Evolutionary conservation across 306 rosid genomes (phyloP).

Genomic region (Luffa aegyptiaca): DNA sequence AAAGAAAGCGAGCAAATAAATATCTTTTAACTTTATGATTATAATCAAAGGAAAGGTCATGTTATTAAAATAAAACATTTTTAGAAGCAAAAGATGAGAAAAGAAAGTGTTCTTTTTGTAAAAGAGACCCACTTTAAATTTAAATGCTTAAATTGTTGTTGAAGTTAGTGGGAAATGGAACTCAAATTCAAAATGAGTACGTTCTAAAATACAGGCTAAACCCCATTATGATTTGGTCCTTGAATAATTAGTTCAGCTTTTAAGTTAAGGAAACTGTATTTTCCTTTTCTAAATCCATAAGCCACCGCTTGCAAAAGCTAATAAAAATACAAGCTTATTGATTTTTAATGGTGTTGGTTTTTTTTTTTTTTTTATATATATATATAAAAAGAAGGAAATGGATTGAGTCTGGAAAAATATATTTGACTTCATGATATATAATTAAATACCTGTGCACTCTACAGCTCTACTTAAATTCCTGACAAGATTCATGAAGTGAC

Average conservation of each 20-base stretch:
- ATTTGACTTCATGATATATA: not conserved
- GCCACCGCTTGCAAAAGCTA: not conserved
- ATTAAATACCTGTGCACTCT: not conserved
- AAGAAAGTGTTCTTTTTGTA: not conserved
- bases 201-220: not conserved
- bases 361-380: no score
- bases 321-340: not conserved
- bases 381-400: not conserved
- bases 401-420: not conserved
- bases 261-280: not conserved
- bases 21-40: not conserved
- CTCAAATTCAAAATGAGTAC: not conserved
- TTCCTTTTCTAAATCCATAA: not conserved
- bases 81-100: not conserved
- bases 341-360: not conserved
- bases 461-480: slow-evolving; percentile 4
- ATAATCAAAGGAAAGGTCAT: not conserved
- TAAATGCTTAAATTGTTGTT: not conserved
- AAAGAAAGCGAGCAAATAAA: not conserved
- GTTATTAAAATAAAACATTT: not conserved
- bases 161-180: not conserved
- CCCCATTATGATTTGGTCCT: not conserved
- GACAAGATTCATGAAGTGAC: slow-evolving; percentile 1
- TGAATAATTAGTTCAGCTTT: not conserved
- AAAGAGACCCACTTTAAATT: not conserved